Evolutionary conservation across 2,329 filamentous ascomycete genomes (phyloP).

Genomic region (Fusarium neocosmosporiellum): DNA sequence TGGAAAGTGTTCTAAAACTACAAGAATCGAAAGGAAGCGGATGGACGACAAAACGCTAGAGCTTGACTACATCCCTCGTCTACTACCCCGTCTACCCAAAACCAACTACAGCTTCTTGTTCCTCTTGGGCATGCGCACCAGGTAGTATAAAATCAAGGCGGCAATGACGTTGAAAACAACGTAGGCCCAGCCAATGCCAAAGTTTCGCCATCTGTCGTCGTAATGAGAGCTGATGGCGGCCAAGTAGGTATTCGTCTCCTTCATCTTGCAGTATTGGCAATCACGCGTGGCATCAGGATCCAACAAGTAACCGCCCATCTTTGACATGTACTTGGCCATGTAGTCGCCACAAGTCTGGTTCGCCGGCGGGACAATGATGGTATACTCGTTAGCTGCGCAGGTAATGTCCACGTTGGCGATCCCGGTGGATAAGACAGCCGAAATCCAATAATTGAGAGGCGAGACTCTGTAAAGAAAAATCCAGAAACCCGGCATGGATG

Average conservation of each 20-base stretch:
- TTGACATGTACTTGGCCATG: slow-evolving; percentile 60
- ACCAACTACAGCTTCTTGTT: not conserved
- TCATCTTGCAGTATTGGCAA: slow-evolving; percentile 67
- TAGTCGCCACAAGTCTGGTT: slow-evolving; percentile 70
- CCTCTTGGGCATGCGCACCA: slow-evolving; percentile 57
- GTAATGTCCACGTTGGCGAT: slow-evolving; percentile 73
- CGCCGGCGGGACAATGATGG: slow-evolving; percentile 70
- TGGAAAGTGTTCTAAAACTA: too few species aligned
- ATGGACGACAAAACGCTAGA: too few species aligned
- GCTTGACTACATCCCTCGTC: too few species aligned
- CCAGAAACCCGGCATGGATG: slow-evolving; percentile 67
- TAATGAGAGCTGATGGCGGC: slow-evolving; percentile 62
- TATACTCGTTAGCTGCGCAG: slow-evolving; percentile 76
- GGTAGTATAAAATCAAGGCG: slow-evolving; percentile 66
- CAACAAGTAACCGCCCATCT: slow-evolving; percentile 63
- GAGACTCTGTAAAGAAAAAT: slow-evolving; percentile 71
- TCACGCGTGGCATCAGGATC: slow-evolving; percentile 58
- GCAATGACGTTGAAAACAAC: slow-evolving; percentile 67
- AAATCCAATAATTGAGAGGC: slow-evolving; percentile 83
- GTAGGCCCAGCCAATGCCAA: slow-evolving; percentile 70
- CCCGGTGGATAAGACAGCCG: slow-evolving; percentile 75
- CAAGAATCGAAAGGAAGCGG: too few species aligned
- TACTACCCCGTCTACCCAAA: not conserved
- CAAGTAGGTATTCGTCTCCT: slow-evolving; percentile 63
- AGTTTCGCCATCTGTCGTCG: slow-evolving; percentile 73